These are phyloP conservation scores for Pseudisothecium myosuroides DNA, from an alignment of 225 moss, liverwort and hornwort species.

Conservation along the genomic window DNA sequence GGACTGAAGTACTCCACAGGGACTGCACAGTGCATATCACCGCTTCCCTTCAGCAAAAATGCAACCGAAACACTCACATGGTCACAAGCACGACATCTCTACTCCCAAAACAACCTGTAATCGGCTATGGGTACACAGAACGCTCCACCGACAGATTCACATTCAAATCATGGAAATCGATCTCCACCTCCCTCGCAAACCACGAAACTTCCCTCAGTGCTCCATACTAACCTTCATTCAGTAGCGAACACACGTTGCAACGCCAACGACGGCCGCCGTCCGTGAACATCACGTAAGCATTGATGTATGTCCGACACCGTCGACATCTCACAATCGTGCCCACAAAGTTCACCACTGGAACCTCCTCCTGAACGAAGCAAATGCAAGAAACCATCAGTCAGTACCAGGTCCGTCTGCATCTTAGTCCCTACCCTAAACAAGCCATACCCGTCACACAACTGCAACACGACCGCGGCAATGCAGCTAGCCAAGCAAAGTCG, in stretches of 20 bases:
- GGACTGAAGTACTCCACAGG: conserved; percentile 90
- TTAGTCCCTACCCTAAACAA: neutral
- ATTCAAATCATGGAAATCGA: neutral
- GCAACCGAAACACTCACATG: neutral
- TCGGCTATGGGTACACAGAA: neutral
- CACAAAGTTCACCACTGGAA: conserved; percentile 89
- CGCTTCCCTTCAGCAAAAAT: neutral
- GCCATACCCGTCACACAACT: neutral
- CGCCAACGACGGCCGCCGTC: conserved; percentile 94
- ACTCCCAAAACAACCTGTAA: neutral
- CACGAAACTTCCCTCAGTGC: neutral
- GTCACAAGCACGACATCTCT: neutral
- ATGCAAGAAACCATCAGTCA: neutral
- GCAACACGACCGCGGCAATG: neutral
- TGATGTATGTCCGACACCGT: conserved; percentile 87
- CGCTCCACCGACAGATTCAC: neutral
- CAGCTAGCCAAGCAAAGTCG: neutral
- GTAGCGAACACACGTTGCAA: conserved; percentile 84
- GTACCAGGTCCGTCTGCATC: neutral
- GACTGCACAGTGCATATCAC: conserved; percentile 33
- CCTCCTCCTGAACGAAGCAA: conserved; percentile 69
- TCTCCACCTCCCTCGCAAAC: neutral
- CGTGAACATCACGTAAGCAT: conserved; percentile 83
- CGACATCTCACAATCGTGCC: conserved; percentile 85
- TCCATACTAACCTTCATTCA: conserved; percentile 74